Percentiles rank a stretch among this genome's conserved stretches.
phyloP scores from a whole-genome alignment of 768 basidiomycete genomes.

The Leccinellum rugosiceps region DNA sequence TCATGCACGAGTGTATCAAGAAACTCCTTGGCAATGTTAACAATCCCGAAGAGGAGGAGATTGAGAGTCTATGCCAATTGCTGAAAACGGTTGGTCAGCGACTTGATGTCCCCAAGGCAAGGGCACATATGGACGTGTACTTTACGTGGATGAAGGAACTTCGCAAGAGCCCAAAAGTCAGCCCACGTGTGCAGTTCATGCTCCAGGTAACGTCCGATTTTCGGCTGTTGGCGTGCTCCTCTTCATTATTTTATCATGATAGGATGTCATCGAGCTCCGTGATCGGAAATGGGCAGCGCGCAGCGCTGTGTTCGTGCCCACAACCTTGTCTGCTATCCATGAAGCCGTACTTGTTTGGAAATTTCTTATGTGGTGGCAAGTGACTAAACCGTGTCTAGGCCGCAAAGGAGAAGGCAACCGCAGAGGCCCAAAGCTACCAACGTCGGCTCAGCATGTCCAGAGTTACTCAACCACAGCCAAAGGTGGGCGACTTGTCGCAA shows the following conservation, averaged over 20 bases:
- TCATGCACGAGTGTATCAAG: constrained; percentile 98
- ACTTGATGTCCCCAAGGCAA: constrained; percentile 79
- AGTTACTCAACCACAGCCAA: constrained; percentile 58
- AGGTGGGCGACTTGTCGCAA: constrained; percentile 81
- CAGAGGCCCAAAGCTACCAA: constrained; percentile 56
- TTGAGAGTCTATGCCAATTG: constrained; percentile 93
- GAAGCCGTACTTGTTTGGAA: constrained; percentile 57
- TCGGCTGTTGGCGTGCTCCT: not conserved
- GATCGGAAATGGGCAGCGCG: constrained; percentile 77
- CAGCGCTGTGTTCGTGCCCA: constrained; percentile 69
- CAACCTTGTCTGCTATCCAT: constrained; percentile 87
- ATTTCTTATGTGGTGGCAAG: not conserved
- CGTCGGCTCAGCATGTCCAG: no score
- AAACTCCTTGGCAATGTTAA: constrained; percentile 90
- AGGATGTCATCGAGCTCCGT: constrained; percentile 92
- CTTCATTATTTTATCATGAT: not conserved
- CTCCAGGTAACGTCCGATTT: constrained; percentile 62
- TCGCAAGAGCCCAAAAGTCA: constrained; percentile 67
- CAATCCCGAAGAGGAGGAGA: constrained; percentile 95
- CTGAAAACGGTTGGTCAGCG: constrained; percentile 81
- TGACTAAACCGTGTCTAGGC: constrained; percentile 43
- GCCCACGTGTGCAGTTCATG: constrained; percentile 94
- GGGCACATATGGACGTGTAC: constrained; percentile 87
- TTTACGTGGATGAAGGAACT: constrained; percentile 88
- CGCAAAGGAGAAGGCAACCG: constrained; percentile 75